A percentile compares a stretch with the other conserved stretches of the same genome.
Evolutionary conservation across 2,329 filamentous ascomycete species (phyloP).

Genomic region (Xylaria sp.): DNA sequence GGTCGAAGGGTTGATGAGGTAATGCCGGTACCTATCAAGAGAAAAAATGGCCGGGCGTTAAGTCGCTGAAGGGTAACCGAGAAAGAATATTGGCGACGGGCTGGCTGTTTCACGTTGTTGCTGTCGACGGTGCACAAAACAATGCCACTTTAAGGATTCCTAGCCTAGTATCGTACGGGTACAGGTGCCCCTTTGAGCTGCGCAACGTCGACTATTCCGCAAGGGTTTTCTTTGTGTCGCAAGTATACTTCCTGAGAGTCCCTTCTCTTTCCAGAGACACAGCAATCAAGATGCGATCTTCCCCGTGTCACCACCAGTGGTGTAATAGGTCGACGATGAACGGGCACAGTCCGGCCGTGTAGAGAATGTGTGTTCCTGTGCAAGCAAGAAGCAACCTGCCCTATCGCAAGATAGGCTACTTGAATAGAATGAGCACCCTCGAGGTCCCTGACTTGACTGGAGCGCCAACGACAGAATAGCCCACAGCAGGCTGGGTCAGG

Average conservation of each 20-base stretch:
- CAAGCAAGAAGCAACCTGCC: conserved; percentile 13
- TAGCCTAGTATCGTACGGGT: conserved; percentile 15
- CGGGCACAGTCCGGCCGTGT: conserved; percentile 2
- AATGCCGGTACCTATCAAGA: conserved; percentile 16
- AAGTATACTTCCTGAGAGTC: not conserved
- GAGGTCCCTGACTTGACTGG: not conserved
- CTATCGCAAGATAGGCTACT: conserved; percentile 6
- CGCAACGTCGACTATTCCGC: conserved; percentile 27
- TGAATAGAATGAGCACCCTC: conserved; percentile 5
- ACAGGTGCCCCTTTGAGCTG: conserved; percentile 2
- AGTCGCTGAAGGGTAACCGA: conserved; percentile 3
- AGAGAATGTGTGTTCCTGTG: conserved; percentile 5
- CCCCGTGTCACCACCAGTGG: conserved; percentile 21
- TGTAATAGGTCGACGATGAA: conserved; percentile 2
- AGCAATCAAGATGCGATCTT: conserved; percentile 16
- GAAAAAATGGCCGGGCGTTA: not conserved
- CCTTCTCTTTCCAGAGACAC: conserved; percentile 8
- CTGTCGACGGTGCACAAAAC: not conserved
- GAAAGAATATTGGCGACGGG: conserved; percentile 22
- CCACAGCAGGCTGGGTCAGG: not conserved
- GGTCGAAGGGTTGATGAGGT: not conserved
- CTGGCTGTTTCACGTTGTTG: conserved; percentile 9
- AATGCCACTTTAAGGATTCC: conserved; percentile 21
- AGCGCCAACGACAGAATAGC: conserved; percentile 11
- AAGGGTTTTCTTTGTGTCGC: conserved; percentile 19